These are phyloP conservation scores for Aquilaria yunnanensis DNA, from an alignment of 345 rosid genomes.

Conservation along the genomic window DNA sequence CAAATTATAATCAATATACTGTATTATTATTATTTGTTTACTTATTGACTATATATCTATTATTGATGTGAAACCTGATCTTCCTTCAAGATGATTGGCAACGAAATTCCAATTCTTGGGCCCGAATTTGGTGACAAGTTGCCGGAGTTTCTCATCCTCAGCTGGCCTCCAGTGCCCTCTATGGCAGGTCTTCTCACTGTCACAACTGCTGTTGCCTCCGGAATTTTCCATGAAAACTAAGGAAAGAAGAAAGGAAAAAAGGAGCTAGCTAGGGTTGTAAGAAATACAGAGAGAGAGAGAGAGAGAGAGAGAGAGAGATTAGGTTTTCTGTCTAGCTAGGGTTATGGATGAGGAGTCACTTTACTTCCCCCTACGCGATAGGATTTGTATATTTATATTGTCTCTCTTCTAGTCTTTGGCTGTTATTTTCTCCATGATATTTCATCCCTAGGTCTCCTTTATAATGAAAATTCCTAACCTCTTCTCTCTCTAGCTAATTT, in stretches of 20 bases:
- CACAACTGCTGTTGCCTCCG: conserved; percentile 25
- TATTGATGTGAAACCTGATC: conserved; percentile 38
- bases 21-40: background rate
- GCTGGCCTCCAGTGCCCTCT: conserved; percentile 73
- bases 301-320: conserved; percentile 8
- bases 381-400: background rate
- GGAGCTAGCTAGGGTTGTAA: background rate
- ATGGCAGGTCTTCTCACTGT: conserved; percentile 33
- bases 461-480: too few relatives aligned
- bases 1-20: background rate
- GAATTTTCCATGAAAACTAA: conserved; percentile 24
- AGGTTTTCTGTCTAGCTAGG: conserved; percentile 24
- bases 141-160: conserved; percentile 49
- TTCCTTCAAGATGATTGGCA: conserved; percentile 48
- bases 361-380: conserved; percentile 29
- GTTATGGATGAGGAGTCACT: conserved; percentile 40
- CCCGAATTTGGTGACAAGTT: conserved; percentile 47
- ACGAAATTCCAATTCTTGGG: conserved; percentile 63
- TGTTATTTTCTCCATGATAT: background rate
- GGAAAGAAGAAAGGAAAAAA: conserved; percentile 1
- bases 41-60: background rate
- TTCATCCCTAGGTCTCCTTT: background rate
- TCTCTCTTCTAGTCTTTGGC: background rate
- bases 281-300: conserved; percentile 8
- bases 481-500: background rate